Evolutionary conservation across 202 grass and related monocot genomes (phyloP).

Genomic region (Thinopyrum obtusiflorum): DNA sequence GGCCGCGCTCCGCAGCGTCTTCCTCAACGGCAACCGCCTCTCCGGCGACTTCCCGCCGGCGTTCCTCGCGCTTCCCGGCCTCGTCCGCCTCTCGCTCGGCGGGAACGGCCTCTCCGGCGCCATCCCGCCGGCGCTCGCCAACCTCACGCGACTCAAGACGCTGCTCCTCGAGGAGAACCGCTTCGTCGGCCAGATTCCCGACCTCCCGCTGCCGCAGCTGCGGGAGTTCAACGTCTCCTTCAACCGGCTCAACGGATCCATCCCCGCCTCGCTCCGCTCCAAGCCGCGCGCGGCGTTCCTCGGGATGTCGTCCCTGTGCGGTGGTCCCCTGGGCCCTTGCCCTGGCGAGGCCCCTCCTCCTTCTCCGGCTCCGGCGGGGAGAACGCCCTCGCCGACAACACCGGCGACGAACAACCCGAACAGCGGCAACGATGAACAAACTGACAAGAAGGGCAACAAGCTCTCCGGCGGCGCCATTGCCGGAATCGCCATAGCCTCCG

Average conservation of each 20-base stretch:
- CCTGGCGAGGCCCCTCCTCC: constrained; percentile 56
- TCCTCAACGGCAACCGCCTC: constrained; percentile 50
- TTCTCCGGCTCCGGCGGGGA: constrained; percentile 40
- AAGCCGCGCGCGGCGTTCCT: constrained; percentile 44
- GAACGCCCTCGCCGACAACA: constrained; percentile 24
- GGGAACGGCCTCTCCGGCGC: constrained; percentile 41
- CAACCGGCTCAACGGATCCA: constrained; percentile 62
- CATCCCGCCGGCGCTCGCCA: constrained; percentile 40
- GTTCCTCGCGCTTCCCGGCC: constrained; percentile 27
- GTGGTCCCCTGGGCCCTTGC: constrained; percentile 54
- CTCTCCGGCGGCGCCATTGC: constrained; percentile 72
- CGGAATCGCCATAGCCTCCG: constrained; percentile 56
- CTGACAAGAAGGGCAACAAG: constrained; percentile 37
- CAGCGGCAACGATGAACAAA: background rate
- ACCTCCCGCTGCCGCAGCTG: constrained; percentile 38
- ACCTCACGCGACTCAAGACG: constrained; percentile 41
- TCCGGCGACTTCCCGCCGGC: constrained; percentile 44
- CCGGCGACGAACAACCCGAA: background rate
- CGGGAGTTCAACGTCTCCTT: constrained; percentile 64
- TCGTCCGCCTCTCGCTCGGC: constrained; percentile 44
- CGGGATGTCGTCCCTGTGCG: constrained; percentile 43
- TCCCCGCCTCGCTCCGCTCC: constrained; percentile 45
- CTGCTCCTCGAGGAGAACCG: constrained; percentile 57
- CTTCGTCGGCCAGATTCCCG: constrained; percentile 50
- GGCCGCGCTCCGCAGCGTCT: constrained; percentile 37